Evolutionary conservation across 768 basidiomycete species (phyloP), one percentile per base, ranked within the genome.

Genomic region (Antrodiella citrinella): DNA sequence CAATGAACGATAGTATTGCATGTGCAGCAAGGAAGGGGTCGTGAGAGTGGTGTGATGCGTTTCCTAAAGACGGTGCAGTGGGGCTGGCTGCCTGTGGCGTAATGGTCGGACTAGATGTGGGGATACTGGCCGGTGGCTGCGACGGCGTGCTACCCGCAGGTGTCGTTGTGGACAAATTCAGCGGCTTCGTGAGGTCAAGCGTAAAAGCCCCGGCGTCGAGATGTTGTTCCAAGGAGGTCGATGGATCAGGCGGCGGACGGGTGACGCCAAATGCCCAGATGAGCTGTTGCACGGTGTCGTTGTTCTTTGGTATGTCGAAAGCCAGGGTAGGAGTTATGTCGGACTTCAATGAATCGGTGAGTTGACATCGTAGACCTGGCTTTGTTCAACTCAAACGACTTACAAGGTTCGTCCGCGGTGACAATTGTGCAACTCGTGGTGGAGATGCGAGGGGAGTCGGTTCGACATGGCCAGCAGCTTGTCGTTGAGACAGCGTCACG

Each of bases 401-500:
- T 47, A 66, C 64, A 55, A 50, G 62, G 67, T 46, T 70, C 64
- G 44, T 66, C 54, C n/a, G 26, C 70, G 40, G 25, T 18, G 52
- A 51, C 20, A 54, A 12, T 4, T 56, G 68, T 22, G 80, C 80
- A 42, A 68, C 51, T 49, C 80, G 69, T 10, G 72, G 70, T 10
- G 81, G 80, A 39, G 66, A 57, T 5, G 62, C 49, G 15, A 69
- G 69, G 42, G 72, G 65, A 2, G 60, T 59, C 3, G 84, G 83
- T 59, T 77, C 72, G 9, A 62, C 57, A 46, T 79, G 73, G 2
- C 69, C 73, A 11, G 60, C 58, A 0, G 76, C 74, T 57, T 70
- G 68, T 3, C 84, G 69, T 51, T 86, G 84, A 9, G 80, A 81
- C 46, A 86, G 59, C 1, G 80, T 78, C 41, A 72, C 69, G 4